Evolutionary conservation across 495 filamentous ascomycete genomes (phyloP).

Genomic region (Apiosordaria backusii): DNA sequence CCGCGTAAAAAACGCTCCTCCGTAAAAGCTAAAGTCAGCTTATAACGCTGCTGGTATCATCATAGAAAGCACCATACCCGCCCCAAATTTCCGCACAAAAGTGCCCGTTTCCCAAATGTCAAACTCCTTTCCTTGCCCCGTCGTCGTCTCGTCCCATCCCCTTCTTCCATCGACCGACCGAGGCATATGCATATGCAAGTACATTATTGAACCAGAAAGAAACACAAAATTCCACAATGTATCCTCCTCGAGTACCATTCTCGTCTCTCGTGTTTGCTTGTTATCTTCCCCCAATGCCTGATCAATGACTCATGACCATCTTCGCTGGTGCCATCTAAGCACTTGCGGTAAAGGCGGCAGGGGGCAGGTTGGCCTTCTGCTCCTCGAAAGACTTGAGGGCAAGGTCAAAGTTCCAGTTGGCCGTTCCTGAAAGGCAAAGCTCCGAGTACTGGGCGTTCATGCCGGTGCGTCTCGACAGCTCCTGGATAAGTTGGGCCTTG

Average conservation of each 20-base stretch:
- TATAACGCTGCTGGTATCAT: slow-evolving; percentile 9
- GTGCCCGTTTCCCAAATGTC: neutral
- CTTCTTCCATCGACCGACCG: neutral
- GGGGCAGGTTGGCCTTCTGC: slow-evolving; percentile 43
- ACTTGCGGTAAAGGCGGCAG: slow-evolving; percentile 34
- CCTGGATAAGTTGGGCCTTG: slow-evolving; percentile 56
- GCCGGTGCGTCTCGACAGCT: slow-evolving; percentile 63
- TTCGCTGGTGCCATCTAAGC: slow-evolving; percentile 8
- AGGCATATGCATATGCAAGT: neutral
- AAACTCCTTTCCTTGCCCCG: neutral
- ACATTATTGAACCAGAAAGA: neutral
- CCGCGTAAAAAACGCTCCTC: neutral
- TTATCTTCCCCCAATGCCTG: neutral
- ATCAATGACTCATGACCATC: neutral
- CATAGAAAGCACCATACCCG: neutral
- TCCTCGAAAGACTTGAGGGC: slow-evolving; percentile 66
- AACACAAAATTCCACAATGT: neutral
- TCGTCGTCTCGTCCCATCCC: neutral
- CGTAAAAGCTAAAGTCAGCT: neutral
- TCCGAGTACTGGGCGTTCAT: slow-evolving; percentile 71
- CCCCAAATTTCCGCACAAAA: neutral
- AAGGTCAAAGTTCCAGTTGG: slow-evolving; percentile 68
- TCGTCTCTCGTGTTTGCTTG: neutral
- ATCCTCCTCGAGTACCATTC: neutral
- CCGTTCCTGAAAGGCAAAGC: slow-evolving; percentile 60